A percentile compares a stretch with the other conserved stretches of the same genome.
phyloP scores from a whole-genome alignment of 495 filamentous ascomycete species.

The Penicillium bovifimosum region DNA sequence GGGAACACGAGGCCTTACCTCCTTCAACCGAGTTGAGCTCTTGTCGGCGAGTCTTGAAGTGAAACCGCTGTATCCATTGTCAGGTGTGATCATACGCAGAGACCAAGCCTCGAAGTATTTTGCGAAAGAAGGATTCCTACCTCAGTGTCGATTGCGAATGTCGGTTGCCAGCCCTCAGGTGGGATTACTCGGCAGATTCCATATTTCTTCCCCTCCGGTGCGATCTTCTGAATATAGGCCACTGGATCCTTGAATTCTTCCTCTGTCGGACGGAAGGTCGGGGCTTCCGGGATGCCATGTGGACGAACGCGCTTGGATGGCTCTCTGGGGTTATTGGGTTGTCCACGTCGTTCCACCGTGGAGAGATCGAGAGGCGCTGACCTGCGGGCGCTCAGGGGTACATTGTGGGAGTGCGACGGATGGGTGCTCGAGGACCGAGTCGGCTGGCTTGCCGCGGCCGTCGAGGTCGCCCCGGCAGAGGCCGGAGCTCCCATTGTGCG shows the following conservation, averaged over 20 bases:
- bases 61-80: slow-evolving; percentile 64
- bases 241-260: slow-evolving; percentile 94
- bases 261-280: slow-evolving; percentile 82
- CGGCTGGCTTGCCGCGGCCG: slow-evolving; percentile 34
- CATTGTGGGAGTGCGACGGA: slow-evolving; percentile 48
- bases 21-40: slow-evolving; percentile 98
- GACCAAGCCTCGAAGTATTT: neutral
- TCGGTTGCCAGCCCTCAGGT: slow-evolving; percentile 86
- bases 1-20: slow-evolving; percentile 59
- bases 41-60: slow-evolving; percentile 93
- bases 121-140: slow-evolving; percentile 45
- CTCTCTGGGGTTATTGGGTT: slow-evolving; percentile 69
- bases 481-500: slow-evolving; percentile 50
- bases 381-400: slow-evolving; percentile 64
- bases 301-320: slow-evolving; percentile 67
- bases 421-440: slow-evolving; percentile 40
- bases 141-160: slow-evolving; percentile 96
- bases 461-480: slow-evolving; percentile 41
- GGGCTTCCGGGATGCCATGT: slow-evolving; percentile 83
- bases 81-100: neutral
- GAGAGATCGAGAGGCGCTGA: slow-evolving; percentile 74
- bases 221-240: slow-evolving; percentile 85
- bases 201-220: slow-evolving; percentile 74
- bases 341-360: slow-evolving; percentile 86
- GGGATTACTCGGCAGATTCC: slow-evolving; percentile 94